These are phyloP conservation scores for Trichocomaceae sp. DNA, from an alignment of 2,329 filamentous ascomycete species.

Conservation along the genomic window DNA sequence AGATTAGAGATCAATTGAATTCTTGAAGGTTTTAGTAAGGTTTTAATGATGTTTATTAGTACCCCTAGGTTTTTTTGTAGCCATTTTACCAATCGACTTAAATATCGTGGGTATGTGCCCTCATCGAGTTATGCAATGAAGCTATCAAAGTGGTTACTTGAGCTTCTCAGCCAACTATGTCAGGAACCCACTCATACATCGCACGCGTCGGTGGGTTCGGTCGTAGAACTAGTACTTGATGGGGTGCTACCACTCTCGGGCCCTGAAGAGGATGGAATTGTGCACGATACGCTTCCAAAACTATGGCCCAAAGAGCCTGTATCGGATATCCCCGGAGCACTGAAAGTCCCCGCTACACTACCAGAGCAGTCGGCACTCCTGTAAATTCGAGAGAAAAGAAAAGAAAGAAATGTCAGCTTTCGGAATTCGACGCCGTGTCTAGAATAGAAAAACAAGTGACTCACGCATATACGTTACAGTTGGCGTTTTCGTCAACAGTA, in stretches of 20 bases:
- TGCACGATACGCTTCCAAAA: constrained; percentile 4
- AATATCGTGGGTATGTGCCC: not conserved
- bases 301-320: constrained; percentile 1
- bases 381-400: not conserved
- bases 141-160: too few species aligned
- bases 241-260: not conserved
- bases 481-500: constrained; percentile 12
- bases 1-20: too few species aligned
- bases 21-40: too few species aligned
- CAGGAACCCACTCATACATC: not conserved
- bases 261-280: not conserved
- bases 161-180: too few species aligned
- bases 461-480: constrained; percentile 11
- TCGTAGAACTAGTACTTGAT: not conserved
- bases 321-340: constrained; percentile 9
- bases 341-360: not conserved
- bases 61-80: not conserved
- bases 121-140: not conserved
- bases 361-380: constrained; percentile 8
- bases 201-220: constrained; percentile 1
- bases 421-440: not conserved
- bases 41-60: too few species aligned
- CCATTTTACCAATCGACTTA: not conserved
- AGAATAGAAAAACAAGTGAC: not conserved
- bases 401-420: not conserved